Conservation (phyloP, 1,139 yeast genomes). For the Lodderomyces orthopsilosis region DNA sequence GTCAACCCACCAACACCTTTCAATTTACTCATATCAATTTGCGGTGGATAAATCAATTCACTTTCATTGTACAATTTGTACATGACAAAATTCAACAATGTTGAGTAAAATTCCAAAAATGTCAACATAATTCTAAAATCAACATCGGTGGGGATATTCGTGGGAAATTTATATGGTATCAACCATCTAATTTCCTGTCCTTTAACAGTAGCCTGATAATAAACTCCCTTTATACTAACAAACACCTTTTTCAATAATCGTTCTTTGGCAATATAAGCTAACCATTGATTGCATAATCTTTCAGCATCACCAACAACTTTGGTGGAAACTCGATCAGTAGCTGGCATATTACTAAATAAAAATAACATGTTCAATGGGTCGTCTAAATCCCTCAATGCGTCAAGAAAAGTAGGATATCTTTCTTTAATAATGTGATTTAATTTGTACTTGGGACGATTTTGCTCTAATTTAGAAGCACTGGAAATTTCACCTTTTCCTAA, state of each 20-base stretch:
- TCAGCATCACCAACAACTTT: constrained; percentile 84
- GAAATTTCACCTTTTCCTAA: constrained; percentile 89
- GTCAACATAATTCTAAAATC: constrained; percentile 98
- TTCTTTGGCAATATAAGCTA: constrained; percentile 88
- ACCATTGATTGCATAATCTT: constrained; percentile 88
- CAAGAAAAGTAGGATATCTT: constrained; percentile 91
- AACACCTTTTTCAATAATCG: constrained; percentile 81
- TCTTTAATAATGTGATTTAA: constrained; percentile 91
- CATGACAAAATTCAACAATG: constrained; percentile 82
- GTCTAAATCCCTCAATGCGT: constrained; percentile 89
- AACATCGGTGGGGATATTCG: constrained; percentile 88
- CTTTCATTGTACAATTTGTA: constrained; percentile 83
- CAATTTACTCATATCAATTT: constrained; percentile 64
- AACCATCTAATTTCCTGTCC: constrained; percentile 97
- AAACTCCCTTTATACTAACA: constrained; percentile 95
- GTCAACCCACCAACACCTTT: constrained; percentile 90
- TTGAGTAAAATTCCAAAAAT: constrained; percentile 91
- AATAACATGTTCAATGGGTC: constrained; percentile 96
- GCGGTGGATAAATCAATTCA: constrained; percentile 89
- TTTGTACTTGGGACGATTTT: constrained; percentile 77
- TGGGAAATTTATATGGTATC: constrained; percentile 95
- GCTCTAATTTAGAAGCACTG: constrained; percentile 73
- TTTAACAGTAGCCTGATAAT: constrained; percentile 83
- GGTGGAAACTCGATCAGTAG: constrained; percentile 78
- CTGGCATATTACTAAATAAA: constrained; percentile 91